Conservation (phyloP, 768 basidiomycete genomes). For the Boletus reticuloceps region DNA sequence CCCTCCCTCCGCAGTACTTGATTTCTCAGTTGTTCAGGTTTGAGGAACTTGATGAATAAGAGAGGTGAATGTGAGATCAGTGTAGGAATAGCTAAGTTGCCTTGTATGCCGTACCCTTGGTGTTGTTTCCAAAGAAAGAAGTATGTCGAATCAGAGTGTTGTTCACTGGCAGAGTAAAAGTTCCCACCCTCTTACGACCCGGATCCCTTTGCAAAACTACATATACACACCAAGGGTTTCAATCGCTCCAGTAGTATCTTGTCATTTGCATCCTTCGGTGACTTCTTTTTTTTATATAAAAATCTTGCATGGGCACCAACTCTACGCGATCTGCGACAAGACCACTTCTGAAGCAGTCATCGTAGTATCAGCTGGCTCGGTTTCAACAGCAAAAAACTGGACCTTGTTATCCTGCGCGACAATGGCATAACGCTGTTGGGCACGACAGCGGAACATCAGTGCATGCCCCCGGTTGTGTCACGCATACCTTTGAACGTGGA, state of each 20-base stretch:
- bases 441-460: background rate
- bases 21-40: background rate
- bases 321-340: conserved; percentile 34
- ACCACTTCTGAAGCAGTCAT: conserved; percentile 50
- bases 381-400: conserved; percentile 50
- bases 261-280: no score
- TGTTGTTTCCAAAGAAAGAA: no score
- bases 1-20: background rate
- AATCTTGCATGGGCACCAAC: no score
- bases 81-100: no score
- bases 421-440: conserved; percentile 50
- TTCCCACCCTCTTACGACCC: no score
- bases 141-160: no score
- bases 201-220: no score
- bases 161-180: no score
- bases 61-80: no score
- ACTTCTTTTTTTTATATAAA: background rate
- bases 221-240: no score
- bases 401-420: conserved; percentile 60
- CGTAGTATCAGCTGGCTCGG: conserved; percentile 43
- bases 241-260: no score
- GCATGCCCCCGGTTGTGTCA: background rate
- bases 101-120: no score
- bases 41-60: background rate
- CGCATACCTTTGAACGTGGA: conserved; percentile 59